Evolutionary conservation across 1,284 basidiomycete genomes (phyloP), one percentile per base, ranked within the genome.

Genomic region (Porodaedalea pini): DNA sequence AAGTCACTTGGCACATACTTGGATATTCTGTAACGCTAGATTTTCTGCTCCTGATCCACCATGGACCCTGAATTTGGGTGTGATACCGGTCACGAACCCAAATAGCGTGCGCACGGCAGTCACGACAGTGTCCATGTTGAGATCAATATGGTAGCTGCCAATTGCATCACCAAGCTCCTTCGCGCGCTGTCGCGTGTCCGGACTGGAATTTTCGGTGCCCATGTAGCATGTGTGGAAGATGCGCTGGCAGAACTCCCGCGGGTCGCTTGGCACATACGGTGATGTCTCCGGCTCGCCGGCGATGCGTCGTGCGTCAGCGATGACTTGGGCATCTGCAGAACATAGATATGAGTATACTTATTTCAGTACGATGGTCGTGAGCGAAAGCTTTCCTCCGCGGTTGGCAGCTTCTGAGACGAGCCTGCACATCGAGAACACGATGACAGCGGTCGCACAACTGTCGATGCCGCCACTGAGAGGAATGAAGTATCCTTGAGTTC

Each of bases 181-280:
- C 2, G 96, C 97, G 34, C 96, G 80, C 61, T 79, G 74, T 11
- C 94, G 78, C 6, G 97, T 99, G 64, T 98, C 96, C 1, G 72
- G 71, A 62, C 88, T 92, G 8, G 94, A 98, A 70, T 99, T 96
- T 70, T 95, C 91, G 0, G 96, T 99, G 10, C 96, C 96, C 97
- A 99, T 99, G 73, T 98, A 99, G 73, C 94, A 98, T 0, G 96
- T 98, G 69, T 98, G 94, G 78, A 99, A 98, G 58, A 98, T 86
- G 31, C 93, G 80, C 57, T 77, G 78, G 47, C 86, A 85, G 63
- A 98, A 93, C 67, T 98, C 97, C 58, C 80, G 82, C 0, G 95
- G 84, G 67, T 97, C 92, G 0, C 80, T 78, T 1, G 96, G 97
- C 23, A 92, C 68, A 70, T 98, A 99, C 0, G 71, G 72, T 3